phyloP scores from a whole-genome alignment of 2,329 filamentous ascomycete genomes.

The Mycosphaerella arachidis region DNA sequence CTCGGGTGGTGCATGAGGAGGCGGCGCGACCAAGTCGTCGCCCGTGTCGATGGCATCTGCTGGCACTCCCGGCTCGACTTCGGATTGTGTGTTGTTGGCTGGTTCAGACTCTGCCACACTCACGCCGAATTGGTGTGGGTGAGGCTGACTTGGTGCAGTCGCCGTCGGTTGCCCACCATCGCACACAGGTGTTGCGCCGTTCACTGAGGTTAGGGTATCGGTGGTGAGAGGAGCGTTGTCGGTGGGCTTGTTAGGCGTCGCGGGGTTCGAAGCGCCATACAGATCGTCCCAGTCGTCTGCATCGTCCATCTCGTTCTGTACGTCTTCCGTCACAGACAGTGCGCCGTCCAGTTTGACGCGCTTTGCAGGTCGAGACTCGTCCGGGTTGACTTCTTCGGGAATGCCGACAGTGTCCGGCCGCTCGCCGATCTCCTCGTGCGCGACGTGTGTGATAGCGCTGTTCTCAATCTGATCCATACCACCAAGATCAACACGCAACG shows the following conservation, averaged over 20 bases:
- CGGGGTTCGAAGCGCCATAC: conserved; percentile 15
- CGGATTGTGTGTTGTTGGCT: neutral
- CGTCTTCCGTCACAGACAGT: conserved; percentile 30
- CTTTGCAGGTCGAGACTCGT: conserved; percentile 36
- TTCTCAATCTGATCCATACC: neutral
- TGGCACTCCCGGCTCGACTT: conserved; percentile 11
- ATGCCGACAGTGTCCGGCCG: neutral
- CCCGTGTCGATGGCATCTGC: conserved; percentile 12
- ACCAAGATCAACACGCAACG: neutral
- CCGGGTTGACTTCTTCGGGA: conserved; percentile 8
- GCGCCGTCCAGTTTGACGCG: conserved; percentile 39
- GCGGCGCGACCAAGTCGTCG: conserved; percentile 12
- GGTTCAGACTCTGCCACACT: neutral
- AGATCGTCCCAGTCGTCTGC: conserved; percentile 32
- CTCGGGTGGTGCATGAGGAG: conserved; percentile 6
- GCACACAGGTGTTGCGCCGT: neutral
- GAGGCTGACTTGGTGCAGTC: neutral
- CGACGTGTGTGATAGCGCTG: neutral
- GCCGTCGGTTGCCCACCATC: neutral
- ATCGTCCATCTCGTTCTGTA: conserved; percentile 28
- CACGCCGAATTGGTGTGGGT: conserved; percentile 6
- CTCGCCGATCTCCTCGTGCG: neutral
- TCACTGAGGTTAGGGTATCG: neutral
- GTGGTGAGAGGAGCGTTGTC: neutral
- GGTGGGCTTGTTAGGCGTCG: neutral